Evolutionary conservation across 164 flowering plant species (phyloP).

Genomic region (Nelumbo lutea): DNA sequence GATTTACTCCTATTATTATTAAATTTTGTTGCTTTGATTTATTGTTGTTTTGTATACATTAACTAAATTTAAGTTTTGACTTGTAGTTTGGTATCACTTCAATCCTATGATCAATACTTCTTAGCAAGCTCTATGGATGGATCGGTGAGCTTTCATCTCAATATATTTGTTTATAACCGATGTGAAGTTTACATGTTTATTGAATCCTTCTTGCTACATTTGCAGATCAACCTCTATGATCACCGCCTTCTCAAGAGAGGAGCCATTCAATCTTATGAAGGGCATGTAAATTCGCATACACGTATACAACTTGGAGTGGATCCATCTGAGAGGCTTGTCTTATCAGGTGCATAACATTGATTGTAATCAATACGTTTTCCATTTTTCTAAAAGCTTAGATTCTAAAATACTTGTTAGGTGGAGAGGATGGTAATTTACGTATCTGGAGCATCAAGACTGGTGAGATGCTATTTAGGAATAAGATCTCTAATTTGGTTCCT

Average conservation of each 20-base stretch:
- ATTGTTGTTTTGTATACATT: not conserved
- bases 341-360: constrained; percentile 54
- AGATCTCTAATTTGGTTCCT: constrained; percentile 42
- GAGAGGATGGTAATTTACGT: constrained; percentile 68
- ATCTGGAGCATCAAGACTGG: constrained; percentile 87
- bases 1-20: no score
- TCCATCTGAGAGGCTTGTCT: constrained; percentile 64
- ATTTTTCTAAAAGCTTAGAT: constrained; percentile 4
- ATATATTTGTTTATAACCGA: not conserved
- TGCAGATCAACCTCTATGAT: constrained; percentile 81
- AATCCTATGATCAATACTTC: constrained; percentile 66
- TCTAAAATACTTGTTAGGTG: constrained; percentile 43
- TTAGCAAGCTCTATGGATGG: constrained; percentile 99
- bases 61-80: constrained; percentile 1
- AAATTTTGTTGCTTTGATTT: not conserved
- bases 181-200: not conserved
- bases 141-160: constrained; percentile 48
- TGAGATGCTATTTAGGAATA: constrained; percentile 53
- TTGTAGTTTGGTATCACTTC: constrained; percentile 67
- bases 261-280: constrained; percentile 72
- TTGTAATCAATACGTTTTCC: not conserved
- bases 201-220: constrained; percentile 1
- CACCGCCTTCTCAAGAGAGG: constrained; percentile 59
- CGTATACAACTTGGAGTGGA: constrained; percentile 74
- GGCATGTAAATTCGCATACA: constrained; percentile 76